Percentiles rank a stretch among this genome's conserved stretches.
These are phyloP conservation scores for Neoboletus brunneissimus DNA, from an alignment of 768 basidiomycete genomes.

Conservation along the genomic window DNA sequence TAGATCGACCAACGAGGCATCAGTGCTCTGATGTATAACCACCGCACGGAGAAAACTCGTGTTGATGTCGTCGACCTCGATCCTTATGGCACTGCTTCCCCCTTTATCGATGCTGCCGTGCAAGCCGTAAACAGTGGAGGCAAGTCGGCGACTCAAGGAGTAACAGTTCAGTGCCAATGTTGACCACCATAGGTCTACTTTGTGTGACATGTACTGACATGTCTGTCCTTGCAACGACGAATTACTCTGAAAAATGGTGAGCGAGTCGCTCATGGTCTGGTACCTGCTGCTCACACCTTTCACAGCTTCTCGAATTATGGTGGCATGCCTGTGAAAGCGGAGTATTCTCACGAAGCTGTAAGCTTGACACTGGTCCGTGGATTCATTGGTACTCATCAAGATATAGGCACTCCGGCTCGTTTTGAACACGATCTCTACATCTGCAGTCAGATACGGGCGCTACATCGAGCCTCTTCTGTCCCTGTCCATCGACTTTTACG, in stretches of 20 bases:
- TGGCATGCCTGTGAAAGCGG: conserved; percentile 84
- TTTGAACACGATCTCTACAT: conserved; percentile 79
- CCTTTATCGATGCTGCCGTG: conserved; percentile 93
- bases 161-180: neutral
- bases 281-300: neutral
- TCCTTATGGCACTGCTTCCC: conserved; percentile 96
- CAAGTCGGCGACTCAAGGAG: conserved; percentile 30
- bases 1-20: neutral
- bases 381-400: conserved; percentile 1
- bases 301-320: conserved; percentile 92
- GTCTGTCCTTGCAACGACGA: conserved; percentile 87
- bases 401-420: conserved; percentile 83
- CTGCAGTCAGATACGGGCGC: conserved; percentile 89
- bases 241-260: conserved; percentile 97
- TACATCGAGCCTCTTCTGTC: conserved; percentile 87
- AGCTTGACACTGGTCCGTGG: conserved; percentile 23
- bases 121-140: conserved; percentile 88
- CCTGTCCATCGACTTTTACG: conserved; percentile 96
- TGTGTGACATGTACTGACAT: conserved; percentile 97
- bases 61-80: conserved; percentile 98
- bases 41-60: conserved; percentile 65
- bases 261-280: neutral
- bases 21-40: conserved; percentile 88
- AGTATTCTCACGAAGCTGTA: conserved; percentile 93
- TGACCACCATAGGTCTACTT: conserved; percentile 56